phyloP scores from a whole-genome alignment of 306 rosid species.

The Begonia masoniana region DNA sequence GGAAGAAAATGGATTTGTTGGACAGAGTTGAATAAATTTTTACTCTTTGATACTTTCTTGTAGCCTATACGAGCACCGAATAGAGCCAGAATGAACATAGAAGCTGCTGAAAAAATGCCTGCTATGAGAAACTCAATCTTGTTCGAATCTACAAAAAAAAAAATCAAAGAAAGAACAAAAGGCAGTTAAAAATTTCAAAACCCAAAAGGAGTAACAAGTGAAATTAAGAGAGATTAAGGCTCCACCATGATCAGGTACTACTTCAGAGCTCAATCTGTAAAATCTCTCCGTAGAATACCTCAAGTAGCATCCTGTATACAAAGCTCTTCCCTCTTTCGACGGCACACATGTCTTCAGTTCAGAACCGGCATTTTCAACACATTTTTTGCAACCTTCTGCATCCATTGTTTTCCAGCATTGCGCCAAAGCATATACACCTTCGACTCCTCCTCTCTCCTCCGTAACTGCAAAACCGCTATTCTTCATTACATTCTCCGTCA shows the following conservation, averaged over 20 bases:
- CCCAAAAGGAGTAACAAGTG: neutral
- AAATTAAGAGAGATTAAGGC: neutral
- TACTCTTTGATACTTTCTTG: conserved; percentile 6
- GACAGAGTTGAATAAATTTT: neutral
- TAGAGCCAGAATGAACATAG: conserved; percentile 13
- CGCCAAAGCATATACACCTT: conserved; percentile 37
- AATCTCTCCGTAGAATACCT: conserved; percentile 43
- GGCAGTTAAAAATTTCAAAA: neutral
- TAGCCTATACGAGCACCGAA: conserved; percentile 15
- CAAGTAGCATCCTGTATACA: conserved; percentile 37
- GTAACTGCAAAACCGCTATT: conserved; percentile 20
- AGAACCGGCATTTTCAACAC: conserved; percentile 19
- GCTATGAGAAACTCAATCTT: conserved; percentile 13
- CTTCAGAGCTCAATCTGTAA: neutral
- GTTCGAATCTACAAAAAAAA: conserved; percentile 8
- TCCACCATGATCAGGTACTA: neutral
- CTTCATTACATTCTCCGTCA: conserved; percentile 12
- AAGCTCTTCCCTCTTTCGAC: conserved; percentile 24
- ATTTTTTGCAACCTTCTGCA: conserved; percentile 13
- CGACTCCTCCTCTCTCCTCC: conserved; percentile 19
- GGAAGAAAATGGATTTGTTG: neutral
- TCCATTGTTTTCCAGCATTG: conserved; percentile 43
- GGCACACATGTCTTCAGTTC: conserved; percentile 21
- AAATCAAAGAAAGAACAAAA: conserved; percentile 6
- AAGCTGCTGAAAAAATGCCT: conserved; percentile 11